Evolutionary conservation across 1,284 basidiomycete species (phyloP).

Genomic region (Erythrobasidium hasegawianum): DNA sequence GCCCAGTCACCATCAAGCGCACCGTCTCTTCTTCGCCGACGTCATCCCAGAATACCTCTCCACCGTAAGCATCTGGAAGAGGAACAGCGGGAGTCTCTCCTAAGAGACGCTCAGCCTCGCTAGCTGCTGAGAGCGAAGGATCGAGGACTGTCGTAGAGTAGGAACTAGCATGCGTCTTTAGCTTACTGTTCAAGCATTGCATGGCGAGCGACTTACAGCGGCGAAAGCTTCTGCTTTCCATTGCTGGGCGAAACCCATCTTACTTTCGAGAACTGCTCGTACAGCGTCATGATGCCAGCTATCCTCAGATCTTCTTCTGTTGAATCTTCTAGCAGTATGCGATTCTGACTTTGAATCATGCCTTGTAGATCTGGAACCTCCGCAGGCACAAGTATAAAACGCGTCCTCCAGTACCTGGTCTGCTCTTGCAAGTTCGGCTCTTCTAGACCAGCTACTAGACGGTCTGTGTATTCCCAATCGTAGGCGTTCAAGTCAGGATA

Average conservation of each 20-base stretch:
- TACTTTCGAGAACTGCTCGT: constrained; percentile 63
- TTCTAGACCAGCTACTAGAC: constrained; percentile 49
- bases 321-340: constrained; percentile 45
- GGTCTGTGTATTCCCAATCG: constrained; percentile 51
- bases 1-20: constrained; percentile 73
- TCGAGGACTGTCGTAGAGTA: constrained; percentile 19
- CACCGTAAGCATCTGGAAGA: constrained; percentile 22
- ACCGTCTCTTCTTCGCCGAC: constrained; percentile 56
- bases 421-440: constrained; percentile 42
- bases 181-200: not conserved
- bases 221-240: constrained; percentile 11
- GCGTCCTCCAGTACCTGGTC: constrained; percentile 84
- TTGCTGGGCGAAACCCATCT: constrained; percentile 19
- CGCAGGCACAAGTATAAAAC: constrained; percentile 90
- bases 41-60: constrained; percentile 26
- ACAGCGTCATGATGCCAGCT: constrained; percentile 83
- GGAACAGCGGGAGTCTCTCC: not conserved
- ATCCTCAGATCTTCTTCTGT: constrained; percentile 83
- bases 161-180: not conserved
- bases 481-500: constrained; percentile 28
- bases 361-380: constrained; percentile 58
- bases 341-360: constrained; percentile 56
- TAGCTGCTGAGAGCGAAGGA: constrained; percentile 11
- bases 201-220: constrained; percentile 1
- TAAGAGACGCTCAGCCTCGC: constrained; percentile 18